Conservation (phyloP, 345 rosid genomes). For the Populus davidiana region DNA sequence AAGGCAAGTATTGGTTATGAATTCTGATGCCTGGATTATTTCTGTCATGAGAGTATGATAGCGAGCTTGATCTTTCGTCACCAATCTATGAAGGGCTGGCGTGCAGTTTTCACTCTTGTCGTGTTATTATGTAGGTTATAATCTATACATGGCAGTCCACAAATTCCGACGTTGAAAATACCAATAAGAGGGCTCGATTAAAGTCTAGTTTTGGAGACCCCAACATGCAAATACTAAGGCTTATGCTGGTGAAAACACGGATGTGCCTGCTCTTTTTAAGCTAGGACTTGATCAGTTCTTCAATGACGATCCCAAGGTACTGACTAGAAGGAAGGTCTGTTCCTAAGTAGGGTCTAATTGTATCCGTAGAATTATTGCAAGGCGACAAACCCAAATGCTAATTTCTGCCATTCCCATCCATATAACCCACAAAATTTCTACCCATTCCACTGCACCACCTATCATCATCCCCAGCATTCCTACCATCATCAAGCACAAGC, state of each 20-base stretch:
- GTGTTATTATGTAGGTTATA: not conserved
- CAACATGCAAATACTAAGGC: not conserved
- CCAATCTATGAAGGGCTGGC: not conserved
- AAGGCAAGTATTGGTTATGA: no score
- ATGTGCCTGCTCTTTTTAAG: conserved; percentile 7
- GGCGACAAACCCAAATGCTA: not conserved
- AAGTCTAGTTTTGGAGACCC: not conserved
- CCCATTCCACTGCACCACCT: not conserved
- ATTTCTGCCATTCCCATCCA: not conserved
- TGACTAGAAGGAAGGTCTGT: not conserved
- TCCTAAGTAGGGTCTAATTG: not conserved
- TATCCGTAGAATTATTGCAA: not conserved
- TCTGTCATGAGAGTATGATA: no score
- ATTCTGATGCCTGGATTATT: no score
- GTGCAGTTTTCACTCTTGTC: not conserved
- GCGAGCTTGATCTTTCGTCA: not conserved
- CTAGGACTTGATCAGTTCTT: not conserved
- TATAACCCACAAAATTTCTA: not conserved
- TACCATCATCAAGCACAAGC: not conserved
- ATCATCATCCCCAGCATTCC: not conserved
- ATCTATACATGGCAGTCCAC: not conserved
- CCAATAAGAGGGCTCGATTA: not conserved
- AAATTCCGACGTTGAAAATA: not conserved
- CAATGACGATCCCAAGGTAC: not conserved
- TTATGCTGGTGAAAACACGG: conserved; percentile 2